Conservation (phyloP, 148 eudicot genomes). For the Pharnaceum exiguum region DNA sequence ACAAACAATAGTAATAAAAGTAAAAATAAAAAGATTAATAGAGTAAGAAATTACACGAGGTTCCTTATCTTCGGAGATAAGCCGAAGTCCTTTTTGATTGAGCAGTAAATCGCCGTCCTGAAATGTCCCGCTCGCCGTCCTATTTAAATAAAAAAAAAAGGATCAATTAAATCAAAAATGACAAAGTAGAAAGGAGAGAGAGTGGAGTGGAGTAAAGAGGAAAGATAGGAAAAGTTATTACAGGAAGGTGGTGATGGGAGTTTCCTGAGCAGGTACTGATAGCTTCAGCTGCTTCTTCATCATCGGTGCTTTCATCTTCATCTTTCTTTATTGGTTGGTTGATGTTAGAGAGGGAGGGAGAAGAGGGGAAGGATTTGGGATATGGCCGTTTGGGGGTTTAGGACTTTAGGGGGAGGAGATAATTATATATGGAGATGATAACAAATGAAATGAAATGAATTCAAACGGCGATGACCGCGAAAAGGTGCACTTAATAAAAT, state of each 20-base stretch:
- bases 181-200: neutral
- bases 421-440: neutral
- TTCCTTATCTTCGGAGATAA: slow-evolving; percentile 55
- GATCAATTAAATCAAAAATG: neutral
- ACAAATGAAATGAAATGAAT: neutral
- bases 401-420: slow-evolving; percentile 12
- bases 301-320: slow-evolving; percentile 77
- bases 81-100: slow-evolving; percentile 75
- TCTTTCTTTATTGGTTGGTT: slow-evolving; percentile 9
- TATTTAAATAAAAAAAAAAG: slow-evolving; percentile 7
- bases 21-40: neutral
- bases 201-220: neutral
- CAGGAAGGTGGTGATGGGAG: slow-evolving; percentile 74
- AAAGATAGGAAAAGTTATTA: too few species aligned
- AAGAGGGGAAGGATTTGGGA: neutral
- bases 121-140: slow-evolving; percentile 97
- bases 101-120: slow-evolving; percentile 86
- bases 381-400: slow-evolving; percentile 3
- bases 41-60: slow-evolving; percentile 42
- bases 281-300: slow-evolving; percentile 92
- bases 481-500: slow-evolving; percentile 5
- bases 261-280: slow-evolving; percentile 74
- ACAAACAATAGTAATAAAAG: neutral
- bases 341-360: slow-evolving; percentile 10
- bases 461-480: slow-evolving; percentile 25